Evolutionary conservation across 352 stramenopile species (phyloP).

Genomic region (Aphanomyces astaci): DNA sequence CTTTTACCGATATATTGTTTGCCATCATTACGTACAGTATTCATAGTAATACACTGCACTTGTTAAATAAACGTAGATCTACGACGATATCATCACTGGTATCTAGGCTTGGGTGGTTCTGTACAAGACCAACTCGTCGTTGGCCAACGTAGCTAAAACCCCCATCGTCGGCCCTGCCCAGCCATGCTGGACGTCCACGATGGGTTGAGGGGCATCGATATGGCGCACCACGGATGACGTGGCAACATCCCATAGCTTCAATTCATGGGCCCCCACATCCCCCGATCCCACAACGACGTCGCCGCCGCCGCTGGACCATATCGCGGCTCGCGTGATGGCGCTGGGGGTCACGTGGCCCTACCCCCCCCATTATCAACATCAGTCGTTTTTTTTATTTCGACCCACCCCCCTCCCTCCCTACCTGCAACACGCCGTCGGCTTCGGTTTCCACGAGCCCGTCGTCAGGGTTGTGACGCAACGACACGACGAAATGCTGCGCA

Average conservation of each 20-base stretch:
- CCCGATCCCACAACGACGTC: conserved; percentile 26
- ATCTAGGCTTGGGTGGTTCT: too few species aligned
- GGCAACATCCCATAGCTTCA: conserved; percentile 27
- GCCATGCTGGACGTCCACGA: conserved; percentile 15
- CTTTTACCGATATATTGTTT: too few species aligned
- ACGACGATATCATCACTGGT: too few species aligned
- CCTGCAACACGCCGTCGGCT: conserved; percentile 25
- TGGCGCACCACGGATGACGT: conserved; percentile 6
- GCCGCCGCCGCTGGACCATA: conserved; percentile 28
- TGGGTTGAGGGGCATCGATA: neutral
- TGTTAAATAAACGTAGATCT: too few species aligned
- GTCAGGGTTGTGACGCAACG: conserved; percentile 25
- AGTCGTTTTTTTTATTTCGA: neutral
- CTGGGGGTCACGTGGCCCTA: conserved; percentile 37
- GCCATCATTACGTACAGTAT: too few species aligned
- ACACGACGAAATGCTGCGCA: conserved; percentile 40
- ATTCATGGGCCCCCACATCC: conserved; percentile 25
- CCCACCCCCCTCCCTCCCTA: too few species aligned
- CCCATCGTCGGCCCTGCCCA: neutral
- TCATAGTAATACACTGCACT: too few species aligned
- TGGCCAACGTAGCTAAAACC: neutral
- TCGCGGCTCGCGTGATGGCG: conserved; percentile 38
- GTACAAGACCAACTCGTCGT: conserved; percentile 8
- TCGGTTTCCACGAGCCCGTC: conserved; percentile 20
- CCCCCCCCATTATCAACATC: neutral